Conservation (phyloP, 2,329 filamentous ascomycete species). For the Periglandula ipomoeae region DNA sequence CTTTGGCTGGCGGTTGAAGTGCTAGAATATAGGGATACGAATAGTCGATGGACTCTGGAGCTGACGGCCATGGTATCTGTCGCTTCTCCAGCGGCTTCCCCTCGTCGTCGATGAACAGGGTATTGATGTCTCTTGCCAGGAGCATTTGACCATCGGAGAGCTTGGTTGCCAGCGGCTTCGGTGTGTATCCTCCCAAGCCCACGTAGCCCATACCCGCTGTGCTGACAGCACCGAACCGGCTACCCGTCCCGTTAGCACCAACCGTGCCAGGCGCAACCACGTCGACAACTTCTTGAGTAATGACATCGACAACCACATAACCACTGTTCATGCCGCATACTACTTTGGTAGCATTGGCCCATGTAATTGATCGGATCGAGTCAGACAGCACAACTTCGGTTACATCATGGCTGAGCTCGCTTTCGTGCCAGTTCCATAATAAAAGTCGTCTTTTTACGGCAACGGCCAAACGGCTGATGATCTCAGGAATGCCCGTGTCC, state of each 20-base stretch:
- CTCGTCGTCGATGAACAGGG: constrained; percentile 77
- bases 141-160: constrained; percentile 77
- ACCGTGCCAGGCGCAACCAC: constrained; percentile 69
- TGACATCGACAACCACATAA: constrained; percentile 81
- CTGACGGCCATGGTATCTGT: constrained; percentile 84
- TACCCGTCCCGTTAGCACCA: constrained; percentile 53
- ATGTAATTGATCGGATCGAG: constrained; percentile 79
- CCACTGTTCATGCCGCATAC: constrained; percentile 86
- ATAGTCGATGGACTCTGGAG: constrained; percentile 87
- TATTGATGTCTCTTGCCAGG: constrained; percentile 96
- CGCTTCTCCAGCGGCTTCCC: constrained; percentile 74
- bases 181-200: constrained; percentile 84
- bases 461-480: constrained; percentile 85
- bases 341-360: constrained; percentile 79
- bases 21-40: constrained; percentile 94
- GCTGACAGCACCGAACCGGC: constrained; percentile 73
- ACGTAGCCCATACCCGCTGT: constrained; percentile 93
- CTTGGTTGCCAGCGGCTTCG: constrained; percentile 78
- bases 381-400: constrained; percentile 73
- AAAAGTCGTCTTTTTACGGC: constrained; percentile 85
- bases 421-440: constrained; percentile 93
- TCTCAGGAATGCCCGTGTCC: constrained; percentile 79
- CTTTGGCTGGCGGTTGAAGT: constrained; percentile 73
- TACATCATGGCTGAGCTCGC: constrained; percentile 68
- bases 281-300: constrained; percentile 64